Evolutionary conservation across 2,329 filamentous ascomycete species (phyloP).

Genomic region (Pestalotiopsis sp.): DNA sequence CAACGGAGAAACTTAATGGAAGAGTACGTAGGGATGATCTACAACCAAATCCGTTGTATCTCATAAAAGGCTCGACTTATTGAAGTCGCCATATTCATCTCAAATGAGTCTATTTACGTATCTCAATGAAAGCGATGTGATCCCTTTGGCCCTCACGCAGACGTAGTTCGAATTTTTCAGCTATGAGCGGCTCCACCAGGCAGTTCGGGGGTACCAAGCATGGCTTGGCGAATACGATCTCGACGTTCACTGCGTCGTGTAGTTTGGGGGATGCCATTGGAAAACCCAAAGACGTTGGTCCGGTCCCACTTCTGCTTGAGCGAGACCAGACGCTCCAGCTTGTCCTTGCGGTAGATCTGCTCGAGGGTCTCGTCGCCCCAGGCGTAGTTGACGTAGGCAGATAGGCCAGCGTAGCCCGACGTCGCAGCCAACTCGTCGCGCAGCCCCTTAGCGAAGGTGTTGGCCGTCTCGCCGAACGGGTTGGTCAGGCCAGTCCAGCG

Average conservation of each 20-base stretch:
- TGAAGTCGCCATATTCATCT: no score
- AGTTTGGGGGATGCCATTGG: neutral
- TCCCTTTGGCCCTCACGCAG: no score
- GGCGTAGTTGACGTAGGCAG: conserved; percentile 27
- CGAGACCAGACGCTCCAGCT: conserved; percentile 22
- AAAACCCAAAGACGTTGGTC: conserved; percentile 22
- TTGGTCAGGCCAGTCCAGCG: neutral
- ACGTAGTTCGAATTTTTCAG: no score
- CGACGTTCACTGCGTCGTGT: neutral
- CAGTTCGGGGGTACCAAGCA: no score
- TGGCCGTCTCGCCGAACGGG: neutral
- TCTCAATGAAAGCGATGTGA: no score
- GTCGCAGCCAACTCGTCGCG: neutral
- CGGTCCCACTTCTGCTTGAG: conserved; percentile 29
- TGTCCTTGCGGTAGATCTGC: conserved; percentile 22
- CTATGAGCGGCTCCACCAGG: no score
- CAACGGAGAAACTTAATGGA: no score
- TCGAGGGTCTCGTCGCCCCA: conserved; percentile 27
- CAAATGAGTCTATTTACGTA: no score
- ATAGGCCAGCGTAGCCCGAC: neutral
- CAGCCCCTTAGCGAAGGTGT: neutral
- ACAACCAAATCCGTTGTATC: no score
- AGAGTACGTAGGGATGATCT: no score
- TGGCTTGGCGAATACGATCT: no score
- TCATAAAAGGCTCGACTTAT: no score